Conservation (phyloP, 495 filamentous ascomycete genomes). For the Neurospora hispaniola region DNA sequence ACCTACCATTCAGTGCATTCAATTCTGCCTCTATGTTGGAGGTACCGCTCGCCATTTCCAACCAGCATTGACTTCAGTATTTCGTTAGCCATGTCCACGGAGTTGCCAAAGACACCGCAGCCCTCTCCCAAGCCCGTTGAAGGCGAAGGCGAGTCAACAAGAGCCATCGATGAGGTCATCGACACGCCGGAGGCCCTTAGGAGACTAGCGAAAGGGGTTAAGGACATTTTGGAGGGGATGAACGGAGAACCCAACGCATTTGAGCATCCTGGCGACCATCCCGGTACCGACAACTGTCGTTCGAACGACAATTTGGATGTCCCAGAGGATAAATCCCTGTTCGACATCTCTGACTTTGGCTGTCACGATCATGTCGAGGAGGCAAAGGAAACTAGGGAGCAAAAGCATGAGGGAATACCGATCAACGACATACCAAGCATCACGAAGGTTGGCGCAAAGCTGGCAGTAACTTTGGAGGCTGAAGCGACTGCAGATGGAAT, state of each 20-base stretch:
- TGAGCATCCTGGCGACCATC: not conserved
- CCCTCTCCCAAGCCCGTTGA: not conserved
- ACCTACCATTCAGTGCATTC: not conserved
- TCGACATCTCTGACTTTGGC: not conserved
- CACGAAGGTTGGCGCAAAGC: not conserved
- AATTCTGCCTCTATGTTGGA: not conserved
- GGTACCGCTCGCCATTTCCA: not conserved
- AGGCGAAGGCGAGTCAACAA: not conserved
- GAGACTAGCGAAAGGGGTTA: not conserved
- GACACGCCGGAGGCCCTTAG: not conserved
- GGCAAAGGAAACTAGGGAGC: not conserved
- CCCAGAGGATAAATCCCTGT: not conserved
- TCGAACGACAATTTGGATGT: not conserved
- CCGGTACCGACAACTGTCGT: not conserved
- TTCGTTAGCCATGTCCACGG: not conserved
- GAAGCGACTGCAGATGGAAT: not conserved
- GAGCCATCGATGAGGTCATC: not conserved
- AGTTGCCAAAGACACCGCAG: not conserved
- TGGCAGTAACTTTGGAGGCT: not conserved
- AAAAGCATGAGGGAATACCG: not conserved
- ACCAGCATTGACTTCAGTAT: not conserved
- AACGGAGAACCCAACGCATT: not conserved
- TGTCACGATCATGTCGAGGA: not conserved
- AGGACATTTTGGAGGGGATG: not conserved
- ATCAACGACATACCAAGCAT: not conserved